Percentiles rank a stretch among this genome's conserved stretches.
These are phyloP conservation scores for Aureobasidium sp. DNA, from an alignment of 2,329 filamentous ascomycete genomes.

Conservation along the genomic window DNA sequence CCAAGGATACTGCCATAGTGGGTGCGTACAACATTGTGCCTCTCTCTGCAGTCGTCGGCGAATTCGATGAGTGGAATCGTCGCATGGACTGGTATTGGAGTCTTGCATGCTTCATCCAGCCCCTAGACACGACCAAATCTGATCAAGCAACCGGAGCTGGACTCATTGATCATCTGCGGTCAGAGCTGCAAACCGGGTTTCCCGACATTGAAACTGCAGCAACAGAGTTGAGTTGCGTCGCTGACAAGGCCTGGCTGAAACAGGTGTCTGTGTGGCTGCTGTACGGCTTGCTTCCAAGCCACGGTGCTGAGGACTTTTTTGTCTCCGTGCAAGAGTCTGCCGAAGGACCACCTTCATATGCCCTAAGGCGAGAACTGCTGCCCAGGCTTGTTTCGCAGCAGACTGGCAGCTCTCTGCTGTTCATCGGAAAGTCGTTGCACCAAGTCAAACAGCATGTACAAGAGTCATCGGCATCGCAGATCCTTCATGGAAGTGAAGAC, in stretches of 20 bases:
- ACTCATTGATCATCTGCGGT: conserved; percentile 69
- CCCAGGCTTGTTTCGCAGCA: conserved; percentile 71
- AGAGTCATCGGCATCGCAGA: conserved; percentile 3
- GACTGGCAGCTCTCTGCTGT: conserved; percentile 77
- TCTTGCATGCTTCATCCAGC: conserved; percentile 61
- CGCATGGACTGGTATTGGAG: conserved; percentile 81
- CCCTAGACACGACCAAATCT: conserved; percentile 22
- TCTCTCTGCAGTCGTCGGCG: conserved; percentile 71
- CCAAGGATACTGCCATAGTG: conserved; percentile 69
- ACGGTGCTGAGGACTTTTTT: conserved; percentile 82
- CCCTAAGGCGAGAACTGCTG: conserved; percentile 53
- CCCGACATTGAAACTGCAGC: conserved; percentile 75
- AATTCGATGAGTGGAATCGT: conserved; percentile 82
- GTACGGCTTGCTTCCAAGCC: conserved; percentile 73
- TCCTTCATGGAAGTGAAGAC: conserved; percentile 33
- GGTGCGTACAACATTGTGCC: conserved; percentile 93
- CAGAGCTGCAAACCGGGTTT: conserved; percentile 80
- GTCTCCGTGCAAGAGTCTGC: conserved; percentile 44
- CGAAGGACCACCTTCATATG: conserved; percentile 39
- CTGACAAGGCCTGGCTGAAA: conserved; percentile 86
- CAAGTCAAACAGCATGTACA: conserved; percentile 48
- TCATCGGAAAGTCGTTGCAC: conserved; percentile 83
- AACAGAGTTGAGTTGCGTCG: conserved; percentile 62
- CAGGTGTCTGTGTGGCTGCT: conserved; percentile 86
- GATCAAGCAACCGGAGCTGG: conserved; percentile 40